These are phyloP conservation scores for Fusarium incarnatum DNA, from an alignment of 2,329 filamentous ascomycete species.

Conservation along the genomic window DNA sequence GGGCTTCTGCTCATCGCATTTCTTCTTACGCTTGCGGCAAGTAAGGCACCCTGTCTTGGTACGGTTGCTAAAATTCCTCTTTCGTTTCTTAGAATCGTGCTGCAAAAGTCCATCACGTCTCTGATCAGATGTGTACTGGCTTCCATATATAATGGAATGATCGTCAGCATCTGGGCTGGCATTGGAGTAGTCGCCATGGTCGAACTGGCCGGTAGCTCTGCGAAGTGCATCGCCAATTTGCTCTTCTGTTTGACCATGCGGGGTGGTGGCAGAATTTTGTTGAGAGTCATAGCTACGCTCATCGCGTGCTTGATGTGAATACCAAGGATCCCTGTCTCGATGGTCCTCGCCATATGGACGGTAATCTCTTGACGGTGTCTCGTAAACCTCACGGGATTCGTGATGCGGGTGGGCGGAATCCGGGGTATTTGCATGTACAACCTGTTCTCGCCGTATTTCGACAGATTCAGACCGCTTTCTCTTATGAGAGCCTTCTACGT, in stretches of 20 bases:
- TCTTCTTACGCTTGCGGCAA: constrained; percentile 93
- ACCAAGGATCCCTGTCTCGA: constrained; percentile 64
- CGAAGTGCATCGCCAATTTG: constrained; percentile 59
- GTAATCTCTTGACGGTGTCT: constrained; percentile 59
- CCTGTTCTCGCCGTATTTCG: constrained; percentile 58
- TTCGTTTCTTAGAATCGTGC: constrained; percentile 75
- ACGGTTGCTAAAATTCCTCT: constrained; percentile 89
- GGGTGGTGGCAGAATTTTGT: constrained; percentile 59
- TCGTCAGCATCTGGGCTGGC: constrained; percentile 68
- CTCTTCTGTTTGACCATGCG: constrained; percentile 63
- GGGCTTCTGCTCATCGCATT: constrained; percentile 94
- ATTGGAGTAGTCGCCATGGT: constrained; percentile 63
- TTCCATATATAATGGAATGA: constrained; percentile 55
- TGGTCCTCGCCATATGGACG: constrained; percentile 59
- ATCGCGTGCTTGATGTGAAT: constrained; percentile 60
- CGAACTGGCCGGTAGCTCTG: constrained; percentile 59
- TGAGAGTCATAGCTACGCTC: constrained; percentile 62
- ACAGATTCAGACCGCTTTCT: constrained; percentile 77
- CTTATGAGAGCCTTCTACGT: constrained; percentile 67
- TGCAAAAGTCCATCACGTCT: constrained; percentile 63
- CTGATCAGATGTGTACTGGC: constrained; percentile 61
- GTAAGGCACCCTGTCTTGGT: constrained; percentile 97
- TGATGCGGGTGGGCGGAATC: constrained; percentile 49
- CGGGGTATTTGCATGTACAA: constrained; percentile 51
- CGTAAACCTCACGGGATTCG: constrained; percentile 58